Conservation (phyloP, 768 basidiomycete species). For the Obba rivulosa region DNA sequence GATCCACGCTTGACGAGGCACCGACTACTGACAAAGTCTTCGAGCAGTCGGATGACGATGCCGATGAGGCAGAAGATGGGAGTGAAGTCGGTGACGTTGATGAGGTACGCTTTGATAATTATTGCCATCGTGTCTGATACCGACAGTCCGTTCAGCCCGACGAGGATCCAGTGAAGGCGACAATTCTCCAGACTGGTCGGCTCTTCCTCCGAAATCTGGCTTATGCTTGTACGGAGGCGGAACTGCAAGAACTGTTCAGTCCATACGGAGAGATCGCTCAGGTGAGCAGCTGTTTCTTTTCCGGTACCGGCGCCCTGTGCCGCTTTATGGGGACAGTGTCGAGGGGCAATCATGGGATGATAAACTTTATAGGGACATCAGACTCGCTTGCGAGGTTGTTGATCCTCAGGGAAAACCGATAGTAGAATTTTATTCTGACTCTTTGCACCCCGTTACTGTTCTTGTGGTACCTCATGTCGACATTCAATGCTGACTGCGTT, state of each 20-base stretch:
- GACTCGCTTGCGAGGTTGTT: conserved; percentile 39
- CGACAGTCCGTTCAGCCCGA: background rate
- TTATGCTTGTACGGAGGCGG: conserved; percentile 72
- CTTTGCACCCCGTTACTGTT: conserved; percentile 5
- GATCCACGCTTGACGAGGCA: conserved; percentile 34
- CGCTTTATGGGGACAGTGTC: background rate
- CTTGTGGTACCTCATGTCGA: background rate
- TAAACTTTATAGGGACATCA: conserved; percentile 53
- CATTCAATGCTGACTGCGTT: conserved; percentile 6
- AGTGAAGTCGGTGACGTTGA: conserved; percentile 4
- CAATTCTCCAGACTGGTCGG: conserved; percentile 69
- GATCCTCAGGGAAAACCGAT: conserved; percentile 48
- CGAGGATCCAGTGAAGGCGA: conserved; percentile 31
- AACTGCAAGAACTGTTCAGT: conserved; percentile 59
- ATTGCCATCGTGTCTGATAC: background rate
- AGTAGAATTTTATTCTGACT: conserved; percentile 47
- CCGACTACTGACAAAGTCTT: conserved; percentile 40
- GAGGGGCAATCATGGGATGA: conserved; percentile 30
- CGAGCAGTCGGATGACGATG: conserved; percentile 59
- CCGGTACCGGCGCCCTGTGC: background rate
- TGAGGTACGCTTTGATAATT: background rate
- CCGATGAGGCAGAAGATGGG: conserved; percentile 4
- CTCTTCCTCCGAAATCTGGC: conserved; percentile 95
- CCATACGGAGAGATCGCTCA: conserved; percentile 71
- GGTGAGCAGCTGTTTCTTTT: conserved; percentile 40